Evolutionary conservation across 2,329 filamentous ascomycete species (phyloP).

Genomic region (Talaromyces sp.): DNA sequence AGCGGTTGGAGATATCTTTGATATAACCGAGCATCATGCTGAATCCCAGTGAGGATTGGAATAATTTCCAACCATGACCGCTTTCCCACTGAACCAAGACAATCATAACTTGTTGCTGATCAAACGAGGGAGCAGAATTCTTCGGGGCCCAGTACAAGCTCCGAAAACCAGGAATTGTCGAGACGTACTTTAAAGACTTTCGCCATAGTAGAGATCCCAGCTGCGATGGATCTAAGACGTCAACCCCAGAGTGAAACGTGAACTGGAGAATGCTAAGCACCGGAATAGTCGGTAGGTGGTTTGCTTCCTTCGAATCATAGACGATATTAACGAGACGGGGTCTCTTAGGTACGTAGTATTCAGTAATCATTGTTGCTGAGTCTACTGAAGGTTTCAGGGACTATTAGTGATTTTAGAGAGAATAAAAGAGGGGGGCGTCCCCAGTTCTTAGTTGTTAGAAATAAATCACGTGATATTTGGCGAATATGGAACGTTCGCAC

Average conservation of each 20-base stretch:
- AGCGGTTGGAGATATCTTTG: constrained; percentile 1
- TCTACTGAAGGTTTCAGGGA: background rate
- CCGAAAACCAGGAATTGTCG: background rate
- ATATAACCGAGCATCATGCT: constrained; percentile 4
- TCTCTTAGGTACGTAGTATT: constrained; percentile 11
- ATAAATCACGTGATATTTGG: background rate
- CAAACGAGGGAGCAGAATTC: background rate
- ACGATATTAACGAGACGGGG: background rate
- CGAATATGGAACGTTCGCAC: background rate
- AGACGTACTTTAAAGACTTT: background rate
- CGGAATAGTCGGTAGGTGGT: background rate
- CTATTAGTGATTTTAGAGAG: background rate
- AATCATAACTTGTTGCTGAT: background rate
- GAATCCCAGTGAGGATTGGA: background rate
- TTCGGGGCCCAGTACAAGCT: background rate
- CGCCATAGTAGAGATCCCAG: background rate
- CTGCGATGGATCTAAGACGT: constrained; percentile 3
- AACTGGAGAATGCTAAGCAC: background rate
- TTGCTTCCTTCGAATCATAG: background rate
- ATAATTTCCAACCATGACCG: background rate
- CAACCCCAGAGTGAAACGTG: background rate
- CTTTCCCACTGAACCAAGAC: constrained; percentile 5
- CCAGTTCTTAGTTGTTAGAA: background rate
- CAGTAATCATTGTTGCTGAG: background rate
- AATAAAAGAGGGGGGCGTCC: background rate